A percentile compares a stretch with the other conserved stretches of the same genome.
phyloP scores from a whole-genome alignment of 768 basidiomycete species.

The Cyclocybe aegerita region DNA sequence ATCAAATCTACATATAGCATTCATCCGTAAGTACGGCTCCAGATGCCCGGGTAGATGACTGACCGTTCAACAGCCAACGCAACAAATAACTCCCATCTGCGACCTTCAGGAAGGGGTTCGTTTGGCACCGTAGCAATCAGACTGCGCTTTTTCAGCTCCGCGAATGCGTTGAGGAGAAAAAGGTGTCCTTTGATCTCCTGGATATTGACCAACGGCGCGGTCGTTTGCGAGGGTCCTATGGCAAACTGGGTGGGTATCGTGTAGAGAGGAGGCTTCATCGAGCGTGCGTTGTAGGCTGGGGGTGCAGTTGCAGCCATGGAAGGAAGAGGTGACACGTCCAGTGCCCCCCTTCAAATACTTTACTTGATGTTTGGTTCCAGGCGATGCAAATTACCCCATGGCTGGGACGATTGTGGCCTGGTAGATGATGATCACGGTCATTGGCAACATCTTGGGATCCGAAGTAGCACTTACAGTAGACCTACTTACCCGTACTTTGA shows the following conservation, averaged over 20 bases:
- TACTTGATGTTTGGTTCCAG: too few species aligned
- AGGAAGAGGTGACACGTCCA: too few species aligned
- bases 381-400: too few species aligned
- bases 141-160: slow-evolving; percentile 23
- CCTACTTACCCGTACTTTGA: too few species aligned
- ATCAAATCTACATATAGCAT: slow-evolving; percentile 26
- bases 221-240: slow-evolving; percentile 23
- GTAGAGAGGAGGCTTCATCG: slow-evolving; percentile 23
- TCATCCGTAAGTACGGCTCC: background rate
- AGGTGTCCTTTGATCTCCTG: slow-evolving; percentile 32
- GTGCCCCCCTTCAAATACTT: too few species aligned
- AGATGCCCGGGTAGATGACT: background rate
- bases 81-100: slow-evolving; percentile 36
- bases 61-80: slow-evolving; percentile 35
- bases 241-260: slow-evolving; percentile 26
- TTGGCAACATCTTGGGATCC: too few species aligned
- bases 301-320: background rate
- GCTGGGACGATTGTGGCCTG: too few species aligned
- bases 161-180: slow-evolving; percentile 31
- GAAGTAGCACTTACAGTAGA: too few species aligned
- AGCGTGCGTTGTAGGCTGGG: slow-evolving; percentile 5
- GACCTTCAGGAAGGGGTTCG: slow-evolving; percentile 21
- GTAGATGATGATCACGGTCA: too few species aligned
- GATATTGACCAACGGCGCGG: slow-evolving; percentile 25
- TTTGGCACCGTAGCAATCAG: slow-evolving; percentile 13